A percentile compares a stretch with the other conserved stretches of the same genome.
phyloP scores from a whole-genome alignment of 1,139 yeast species.

The Suhomyces ambrosiae region DNA sequence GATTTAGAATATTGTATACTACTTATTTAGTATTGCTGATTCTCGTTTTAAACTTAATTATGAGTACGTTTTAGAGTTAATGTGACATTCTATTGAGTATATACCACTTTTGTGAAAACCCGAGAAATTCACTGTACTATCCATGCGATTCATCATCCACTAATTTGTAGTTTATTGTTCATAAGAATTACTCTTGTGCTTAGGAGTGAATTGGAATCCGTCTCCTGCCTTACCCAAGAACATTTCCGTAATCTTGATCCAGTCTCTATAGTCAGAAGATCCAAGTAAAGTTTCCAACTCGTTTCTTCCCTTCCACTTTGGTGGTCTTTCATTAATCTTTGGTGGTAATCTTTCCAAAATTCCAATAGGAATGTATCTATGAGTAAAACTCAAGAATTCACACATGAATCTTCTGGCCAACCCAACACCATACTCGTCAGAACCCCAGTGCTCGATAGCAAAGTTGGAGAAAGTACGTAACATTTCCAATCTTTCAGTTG shows the following conservation, averaged over 20 bases:
- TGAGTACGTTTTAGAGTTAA: too few species aligned
- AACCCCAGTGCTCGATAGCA: constrained; percentile 97
- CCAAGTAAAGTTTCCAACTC: constrained; percentile 90
- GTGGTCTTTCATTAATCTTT: constrained; percentile 89
- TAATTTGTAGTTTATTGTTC: too few species aligned
- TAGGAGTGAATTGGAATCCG: constrained; percentile 79
- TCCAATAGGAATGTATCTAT: constrained; percentile 92
- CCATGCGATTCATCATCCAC: too few species aligned
- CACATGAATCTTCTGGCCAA: constrained; percentile 88
- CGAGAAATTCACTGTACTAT: too few species aligned
- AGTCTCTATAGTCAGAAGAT: constrained; percentile 81
- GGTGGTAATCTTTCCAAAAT: constrained; percentile 88
- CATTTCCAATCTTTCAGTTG: constrained; percentile 84
- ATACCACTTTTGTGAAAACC: too few species aligned
- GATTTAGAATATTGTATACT: too few species aligned
- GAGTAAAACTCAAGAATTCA: constrained; percentile 92
- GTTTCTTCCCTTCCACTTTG: constrained; percentile 90
- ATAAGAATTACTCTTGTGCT: constrained; percentile 89
- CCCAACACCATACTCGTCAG: constrained; percentile 92
- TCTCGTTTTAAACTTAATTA: too few species aligned
- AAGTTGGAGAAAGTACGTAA: constrained; percentile 67
- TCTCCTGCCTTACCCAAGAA: constrained; percentile 85
- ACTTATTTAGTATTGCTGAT: too few species aligned
- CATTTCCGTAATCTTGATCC: constrained; percentile 98
- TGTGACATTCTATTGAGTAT: too few species aligned